A percentile compares a stretch with the other conserved stretches of the same genome.
phyloP scores from a whole-genome alignment of 306 rosid genomes.

The Arachis stenosperma region DNA sequence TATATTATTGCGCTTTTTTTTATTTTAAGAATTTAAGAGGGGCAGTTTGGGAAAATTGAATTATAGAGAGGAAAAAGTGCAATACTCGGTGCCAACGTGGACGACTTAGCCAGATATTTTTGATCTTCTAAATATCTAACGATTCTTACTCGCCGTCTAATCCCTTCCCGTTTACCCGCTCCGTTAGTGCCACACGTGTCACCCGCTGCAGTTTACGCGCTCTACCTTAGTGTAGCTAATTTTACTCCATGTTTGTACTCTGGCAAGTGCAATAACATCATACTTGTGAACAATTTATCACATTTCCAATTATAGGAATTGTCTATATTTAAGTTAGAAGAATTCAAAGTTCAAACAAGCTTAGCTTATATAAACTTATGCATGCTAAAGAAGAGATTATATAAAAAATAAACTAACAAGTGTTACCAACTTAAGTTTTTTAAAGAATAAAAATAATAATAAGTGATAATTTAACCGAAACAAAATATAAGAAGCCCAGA shows the following conservation, averaged over 20 bases:
- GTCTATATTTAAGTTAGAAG: no score
- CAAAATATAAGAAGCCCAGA: no score
- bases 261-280: no score
- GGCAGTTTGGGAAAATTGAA: background rate
- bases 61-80: conserved; percentile 44
- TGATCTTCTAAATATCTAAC: conserved; percentile 42
- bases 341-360: no score
- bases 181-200: background rate
- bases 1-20: background rate
- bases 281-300: no score
- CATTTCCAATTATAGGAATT: no score
- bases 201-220: background rate
- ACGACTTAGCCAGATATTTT: conserved; percentile 49
- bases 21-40: background rate
- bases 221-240: background rate
- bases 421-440: no score
- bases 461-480: no score
- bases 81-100: conserved; percentile 50
- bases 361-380: no score
- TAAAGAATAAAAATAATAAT: no score
- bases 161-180: background rate
- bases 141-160: background rate
- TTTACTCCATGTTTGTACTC: background rate
- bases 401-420: no score
- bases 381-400: no score